Percentiles rank a stretch among this genome's conserved stretches.
phyloP scores from a whole-genome alignment of 169 alveolate genomes.

The Plasmodium cynomolgi region DNA sequence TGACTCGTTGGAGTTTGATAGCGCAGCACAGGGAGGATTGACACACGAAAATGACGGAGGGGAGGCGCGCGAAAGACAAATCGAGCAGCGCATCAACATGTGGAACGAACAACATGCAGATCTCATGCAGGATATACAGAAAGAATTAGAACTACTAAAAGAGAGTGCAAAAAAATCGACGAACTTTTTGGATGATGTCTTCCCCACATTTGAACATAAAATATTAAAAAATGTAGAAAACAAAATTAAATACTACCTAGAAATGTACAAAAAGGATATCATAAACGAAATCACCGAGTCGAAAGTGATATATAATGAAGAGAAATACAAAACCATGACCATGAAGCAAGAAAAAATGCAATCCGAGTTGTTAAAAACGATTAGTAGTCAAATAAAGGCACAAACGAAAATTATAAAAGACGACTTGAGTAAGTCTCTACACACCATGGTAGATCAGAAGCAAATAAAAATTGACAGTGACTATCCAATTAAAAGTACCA shows the following conservation, averaged over 20 bases:
- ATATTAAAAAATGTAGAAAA: conserved; percentile 42
- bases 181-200: conserved; percentile 27
- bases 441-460: conserved; percentile 19
- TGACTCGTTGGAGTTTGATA: background rate
- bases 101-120: background rate
- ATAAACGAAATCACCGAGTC: conserved; percentile 65
- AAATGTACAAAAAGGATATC: conserved; percentile 72
- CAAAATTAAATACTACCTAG: conserved; percentile 65
- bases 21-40: background rate
- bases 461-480: conserved; percentile 16
- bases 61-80: background rate
- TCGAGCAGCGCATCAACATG: background rate
- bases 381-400: conserved; percentile 46
- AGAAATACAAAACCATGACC: conserved; percentile 30
- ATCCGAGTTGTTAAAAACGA: conserved; percentile 31
- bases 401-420: conserved; percentile 68
- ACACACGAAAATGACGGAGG: background rate
- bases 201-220: conserved; percentile 28
- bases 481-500: background rate
- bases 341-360: conserved; percentile 50
- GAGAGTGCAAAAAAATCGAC: conserved; percentile 32
- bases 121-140: conserved; percentile 6
- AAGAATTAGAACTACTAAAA: conserved; percentile 27
- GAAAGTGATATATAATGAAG: conserved; percentile 63
- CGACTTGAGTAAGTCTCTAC: conserved; percentile 27